Evolutionary conservation across 108 stramenopile species (phyloP).

Genomic region (Conticribra weissflogii): DNA sequence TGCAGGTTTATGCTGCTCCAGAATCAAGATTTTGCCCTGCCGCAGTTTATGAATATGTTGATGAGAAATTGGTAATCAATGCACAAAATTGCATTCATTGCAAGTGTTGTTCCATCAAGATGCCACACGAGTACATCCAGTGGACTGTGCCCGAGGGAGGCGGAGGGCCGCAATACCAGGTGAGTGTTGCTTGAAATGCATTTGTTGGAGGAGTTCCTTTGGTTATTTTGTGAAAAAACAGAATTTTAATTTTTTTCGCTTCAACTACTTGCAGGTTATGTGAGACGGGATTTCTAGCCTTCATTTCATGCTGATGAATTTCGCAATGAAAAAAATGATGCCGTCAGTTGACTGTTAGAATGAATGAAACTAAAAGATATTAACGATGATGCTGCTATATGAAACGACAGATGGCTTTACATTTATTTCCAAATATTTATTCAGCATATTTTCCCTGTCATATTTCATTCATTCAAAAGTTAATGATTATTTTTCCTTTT

Average conservation of each 20-base stretch:
- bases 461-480: neutral
- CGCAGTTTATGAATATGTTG: slow-evolving; percentile 52
- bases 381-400: too few relatives aligned
- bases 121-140: slow-evolving; percentile 96
- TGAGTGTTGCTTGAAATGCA: slow-evolving; percentile 69
- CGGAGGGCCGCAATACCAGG: slow-evolving; percentile 97
- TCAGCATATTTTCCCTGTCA: neutral
- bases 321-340: too few relatives aligned
- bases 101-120: slow-evolving; percentile 99
- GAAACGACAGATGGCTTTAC: too few relatives aligned
- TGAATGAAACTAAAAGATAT: too few relatives aligned
- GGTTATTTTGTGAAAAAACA: too few relatives aligned
- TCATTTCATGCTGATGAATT: too few relatives aligned
- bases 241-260: neutral
- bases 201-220: too few relatives aligned
- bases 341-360: too few relatives aligned
- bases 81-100: slow-evolving; percentile 99
- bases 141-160: slow-evolving; percentile 99
- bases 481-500: neutral
- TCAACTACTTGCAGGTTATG: neutral
- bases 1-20: slow-evolving; percentile 92
- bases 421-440: too few relatives aligned
- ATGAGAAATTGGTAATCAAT: slow-evolving; percentile 94
- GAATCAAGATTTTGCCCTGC: slow-evolving; percentile 99
- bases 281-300: too few relatives aligned